phyloP scores from a whole-genome alignment of 768 basidiomycete genomes.

The Calocybe indica region DNA sequence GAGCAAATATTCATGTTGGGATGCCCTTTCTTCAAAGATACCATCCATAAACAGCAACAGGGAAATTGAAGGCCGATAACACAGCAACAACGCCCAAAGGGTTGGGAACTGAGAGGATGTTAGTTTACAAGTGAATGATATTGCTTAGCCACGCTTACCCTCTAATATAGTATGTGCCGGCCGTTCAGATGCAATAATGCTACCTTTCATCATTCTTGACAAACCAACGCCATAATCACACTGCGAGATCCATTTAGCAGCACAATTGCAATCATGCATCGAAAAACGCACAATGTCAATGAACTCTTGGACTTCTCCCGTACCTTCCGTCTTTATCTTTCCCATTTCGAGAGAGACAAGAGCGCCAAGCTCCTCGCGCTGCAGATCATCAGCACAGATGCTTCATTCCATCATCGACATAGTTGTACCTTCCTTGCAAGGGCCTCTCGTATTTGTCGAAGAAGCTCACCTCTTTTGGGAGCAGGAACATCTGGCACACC shows the following conservation, averaged over 20 bases:
- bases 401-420: background rate
- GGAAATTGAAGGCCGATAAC: slow-evolving; percentile 94
- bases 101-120: slow-evolving; percentile 66
- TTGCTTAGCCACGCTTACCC: slow-evolving; percentile 35
- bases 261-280: slow-evolving; percentile 1
- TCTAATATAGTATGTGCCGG: slow-evolving; percentile 89
- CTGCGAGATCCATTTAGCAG: slow-evolving; percentile 31
- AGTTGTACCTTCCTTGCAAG: slow-evolving; percentile 63
- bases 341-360: slow-evolving; percentile 89
- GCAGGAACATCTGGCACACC: slow-evolving; percentile 55
- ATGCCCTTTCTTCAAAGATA: slow-evolving; percentile 13
- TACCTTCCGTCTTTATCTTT: slow-evolving; percentile 84
- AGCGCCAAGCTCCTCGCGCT: slow-evolving; percentile 77
- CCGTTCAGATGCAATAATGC: slow-evolving; percentile 82
- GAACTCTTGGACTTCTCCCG: slow-evolving; percentile 93
- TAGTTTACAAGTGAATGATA: background rate
- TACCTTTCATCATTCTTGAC: slow-evolving; percentile 92
- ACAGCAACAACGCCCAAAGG: slow-evolving; percentile 72
- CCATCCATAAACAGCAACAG: slow-evolving; percentile 92
- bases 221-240: slow-evolving; percentile 94
- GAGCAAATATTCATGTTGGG: background rate
- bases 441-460: slow-evolving; percentile 83
- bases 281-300: slow-evolving; percentile 75
- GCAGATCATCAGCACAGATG: slow-evolving; percentile 10
- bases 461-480: slow-evolving; percentile 81